Conservation (phyloP, 441 rosid species). For the Mallotus repandus region DNA sequence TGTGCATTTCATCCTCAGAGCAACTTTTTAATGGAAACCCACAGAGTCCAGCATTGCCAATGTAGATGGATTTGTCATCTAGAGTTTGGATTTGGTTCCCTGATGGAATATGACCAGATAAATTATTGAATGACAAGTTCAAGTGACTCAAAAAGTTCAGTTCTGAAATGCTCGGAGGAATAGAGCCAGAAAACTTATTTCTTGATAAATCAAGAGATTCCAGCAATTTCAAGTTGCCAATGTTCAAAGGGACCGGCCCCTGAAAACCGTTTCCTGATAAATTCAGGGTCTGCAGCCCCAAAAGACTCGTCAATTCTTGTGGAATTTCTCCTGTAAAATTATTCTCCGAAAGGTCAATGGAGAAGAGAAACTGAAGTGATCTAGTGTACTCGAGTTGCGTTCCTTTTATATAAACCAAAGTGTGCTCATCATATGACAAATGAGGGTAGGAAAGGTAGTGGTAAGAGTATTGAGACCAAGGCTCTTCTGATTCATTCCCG, state of each 20-base stretch:
- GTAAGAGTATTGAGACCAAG: no score
- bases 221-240: constrained; percentile 16
- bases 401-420: constrained; percentile 17
- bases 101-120: constrained; percentile 27
- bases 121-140: constrained; percentile 37
- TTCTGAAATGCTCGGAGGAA: constrained; percentile 27
- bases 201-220: constrained; percentile 35
- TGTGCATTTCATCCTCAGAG: not conserved
- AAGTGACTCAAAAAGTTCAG: constrained; percentile 23
- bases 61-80: constrained; percentile 31
- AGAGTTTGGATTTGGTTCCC: constrained; percentile 29
- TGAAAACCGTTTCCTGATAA: constrained; percentile 27
- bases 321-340: constrained; percentile 26
- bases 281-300: constrained; percentile 21
- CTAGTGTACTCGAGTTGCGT: not conserved
- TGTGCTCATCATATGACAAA: constrained; percentile 13
- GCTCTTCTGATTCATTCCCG: no score
- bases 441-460: no score
- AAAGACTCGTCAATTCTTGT: constrained; percentile 21
- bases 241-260: constrained; percentile 23
- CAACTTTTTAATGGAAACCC: constrained; percentile 27
- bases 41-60: constrained; percentile 32
- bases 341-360: constrained; percentile 33
- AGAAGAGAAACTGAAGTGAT: constrained; percentile 18
- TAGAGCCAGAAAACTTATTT: constrained; percentile 27